A percentile compares a stretch with the other conserved stretches of the same genome.
phyloP scores from a whole-genome alignment of 2,329 filamentous ascomycete genomes.

The Verticillium nubilum region DNA sequence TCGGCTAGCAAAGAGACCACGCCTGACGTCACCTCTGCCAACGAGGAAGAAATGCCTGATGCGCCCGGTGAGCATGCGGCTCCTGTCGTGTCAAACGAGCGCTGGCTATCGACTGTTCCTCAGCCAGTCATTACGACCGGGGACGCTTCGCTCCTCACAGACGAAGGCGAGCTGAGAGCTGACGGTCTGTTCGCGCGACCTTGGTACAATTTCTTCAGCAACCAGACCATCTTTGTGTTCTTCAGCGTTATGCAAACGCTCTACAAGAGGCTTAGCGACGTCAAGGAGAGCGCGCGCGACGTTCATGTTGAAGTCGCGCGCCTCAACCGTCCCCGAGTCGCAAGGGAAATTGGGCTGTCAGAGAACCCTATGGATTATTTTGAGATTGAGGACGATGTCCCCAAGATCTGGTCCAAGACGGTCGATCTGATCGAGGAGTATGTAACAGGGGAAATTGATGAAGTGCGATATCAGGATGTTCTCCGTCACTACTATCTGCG shows the following conservation, averaged over 20 bases:
- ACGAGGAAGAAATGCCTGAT: constrained; percentile 70
- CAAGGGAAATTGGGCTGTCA: constrained; percentile 75
- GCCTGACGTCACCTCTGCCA: constrained; percentile 72
- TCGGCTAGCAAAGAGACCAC: constrained; percentile 84
- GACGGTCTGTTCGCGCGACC: constrained; percentile 78
- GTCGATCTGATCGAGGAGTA: constrained; percentile 82
- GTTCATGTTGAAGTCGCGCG: constrained; percentile 71
- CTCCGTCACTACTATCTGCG: constrained; percentile 87
- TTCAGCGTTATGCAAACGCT: constrained; percentile 90
- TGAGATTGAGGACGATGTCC: constrained; percentile 48
- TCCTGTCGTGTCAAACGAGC: constrained; percentile 59
- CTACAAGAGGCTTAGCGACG: constrained; percentile 74
- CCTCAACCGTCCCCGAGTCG: constrained; percentile 71
- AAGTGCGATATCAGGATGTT: constrained; percentile 80
- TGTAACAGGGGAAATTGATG: constrained; percentile 75
- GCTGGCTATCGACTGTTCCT: constrained; percentile 59
- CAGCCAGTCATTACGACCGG: constrained; percentile 47
- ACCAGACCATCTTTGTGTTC: constrained; percentile 89
- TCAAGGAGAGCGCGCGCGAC: constrained; percentile 73
- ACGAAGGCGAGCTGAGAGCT: constrained; percentile 60
- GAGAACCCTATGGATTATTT: constrained; percentile 79
- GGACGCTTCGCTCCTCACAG: constrained; percentile 51
- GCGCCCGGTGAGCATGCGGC: constrained; percentile 50
- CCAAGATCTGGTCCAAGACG: constrained; percentile 81
- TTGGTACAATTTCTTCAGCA: constrained; percentile 86